Conservation (phyloP, 2,329 filamentous ascomycete genomes). For the Trichoderma breve region DNA sequence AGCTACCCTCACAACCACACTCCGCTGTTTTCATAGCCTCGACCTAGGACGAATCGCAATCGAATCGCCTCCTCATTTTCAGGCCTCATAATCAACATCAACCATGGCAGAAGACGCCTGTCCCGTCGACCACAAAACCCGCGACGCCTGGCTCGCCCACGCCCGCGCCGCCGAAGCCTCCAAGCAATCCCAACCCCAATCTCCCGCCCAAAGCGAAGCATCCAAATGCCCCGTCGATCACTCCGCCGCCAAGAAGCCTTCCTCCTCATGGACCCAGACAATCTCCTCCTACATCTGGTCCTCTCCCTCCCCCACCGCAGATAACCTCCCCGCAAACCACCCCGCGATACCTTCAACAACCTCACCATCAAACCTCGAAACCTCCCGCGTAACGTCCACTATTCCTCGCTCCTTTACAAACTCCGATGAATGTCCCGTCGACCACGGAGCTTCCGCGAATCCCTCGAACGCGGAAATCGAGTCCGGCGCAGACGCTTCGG, state of each 20-base stretch:
- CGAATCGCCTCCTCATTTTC: fast-evolving
- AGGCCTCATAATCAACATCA: neutral
- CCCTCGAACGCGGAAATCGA: slow-evolving; percentile 76
- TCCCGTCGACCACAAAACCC: slow-evolving; percentile 86
- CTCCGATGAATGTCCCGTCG: slow-evolving; percentile 37
- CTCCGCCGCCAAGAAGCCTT: slow-evolving; percentile 17
- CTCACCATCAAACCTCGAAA: slow-evolving; percentile 49
- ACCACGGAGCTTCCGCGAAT: slow-evolving; percentile 57
- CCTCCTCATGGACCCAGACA: slow-evolving; percentile 43
- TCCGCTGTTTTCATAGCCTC: neutral
- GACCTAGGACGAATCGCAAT: neutral
- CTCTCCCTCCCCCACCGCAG: slow-evolving; percentile 30
- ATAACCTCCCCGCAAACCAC: slow-evolving; percentile 22
- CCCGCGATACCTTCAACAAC: slow-evolving; percentile 16
- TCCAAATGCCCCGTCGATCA: slow-evolving; percentile 38
- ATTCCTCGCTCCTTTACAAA: slow-evolving; percentile 64
- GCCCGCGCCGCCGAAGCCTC: slow-evolving; percentile 52
- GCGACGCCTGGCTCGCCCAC: slow-evolving; percentile 80
- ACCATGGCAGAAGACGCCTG: slow-evolving; percentile 50
- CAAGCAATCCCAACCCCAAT: neutral
- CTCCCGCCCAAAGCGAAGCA: slow-evolving; percentile 16
- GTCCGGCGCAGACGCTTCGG: slow-evolving; percentile 67
- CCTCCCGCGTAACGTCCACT: slow-evolving; percentile 70
- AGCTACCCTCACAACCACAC: neutral
- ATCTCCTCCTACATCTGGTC: slow-evolving; percentile 44